Evolutionary conservation across 108 stramenopile genomes (phyloP).

Genomic region (Seminavis robusta): DNA sequence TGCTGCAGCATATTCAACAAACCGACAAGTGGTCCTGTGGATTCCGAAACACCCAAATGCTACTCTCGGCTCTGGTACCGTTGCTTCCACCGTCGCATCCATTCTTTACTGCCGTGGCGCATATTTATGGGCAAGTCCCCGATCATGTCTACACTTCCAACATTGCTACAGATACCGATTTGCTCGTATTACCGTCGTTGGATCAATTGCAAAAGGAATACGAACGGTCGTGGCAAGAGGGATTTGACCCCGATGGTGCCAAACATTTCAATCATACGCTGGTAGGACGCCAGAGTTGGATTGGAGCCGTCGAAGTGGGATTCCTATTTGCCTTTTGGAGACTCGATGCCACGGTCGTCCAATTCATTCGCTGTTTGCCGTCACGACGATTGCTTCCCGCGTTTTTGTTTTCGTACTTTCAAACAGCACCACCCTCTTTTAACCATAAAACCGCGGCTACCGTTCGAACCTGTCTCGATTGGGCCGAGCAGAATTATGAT

Average conservation of each 20-base stretch:
- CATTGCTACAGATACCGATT: not conserved
- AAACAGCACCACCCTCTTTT: too few relatives aligned
- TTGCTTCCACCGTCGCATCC: slow-evolving; percentile 29
- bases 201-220: slow-evolving; percentile 45
- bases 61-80: slow-evolving; percentile 55
- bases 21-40: slow-evolving; percentile 81
- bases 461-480: too few relatives aligned
- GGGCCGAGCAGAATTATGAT: too few relatives aligned
- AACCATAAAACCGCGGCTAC: too few relatives aligned
- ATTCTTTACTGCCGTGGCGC: slow-evolving; percentile 9
- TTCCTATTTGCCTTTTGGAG: slow-evolving; percentile 51
- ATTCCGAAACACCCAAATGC: slow-evolving; percentile 79
- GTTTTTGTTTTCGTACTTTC: slow-evolving; percentile 63
- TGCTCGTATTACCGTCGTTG: slow-evolving; percentile 48
- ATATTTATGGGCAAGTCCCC: not conserved
- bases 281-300: slow-evolving; percentile 35
- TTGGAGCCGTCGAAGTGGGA: slow-evolving; percentile 81
- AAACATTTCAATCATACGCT: slow-evolving; percentile 46
- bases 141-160: not conserved
- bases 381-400: slow-evolving; percentile 42
- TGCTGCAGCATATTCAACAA: slow-evolving; percentile 67
- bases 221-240: slow-evolving; percentile 65
- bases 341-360: slow-evolving; percentile 69
- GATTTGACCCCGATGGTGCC: slow-evolving; percentile 67
- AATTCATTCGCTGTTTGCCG: slow-evolving; percentile 56